Evolutionary conservation across 2,329 filamentous ascomycete genomes (phyloP), one percentile per base, ranked within the genome.

Genomic region (Colletotrichum spaethianum): DNA sequence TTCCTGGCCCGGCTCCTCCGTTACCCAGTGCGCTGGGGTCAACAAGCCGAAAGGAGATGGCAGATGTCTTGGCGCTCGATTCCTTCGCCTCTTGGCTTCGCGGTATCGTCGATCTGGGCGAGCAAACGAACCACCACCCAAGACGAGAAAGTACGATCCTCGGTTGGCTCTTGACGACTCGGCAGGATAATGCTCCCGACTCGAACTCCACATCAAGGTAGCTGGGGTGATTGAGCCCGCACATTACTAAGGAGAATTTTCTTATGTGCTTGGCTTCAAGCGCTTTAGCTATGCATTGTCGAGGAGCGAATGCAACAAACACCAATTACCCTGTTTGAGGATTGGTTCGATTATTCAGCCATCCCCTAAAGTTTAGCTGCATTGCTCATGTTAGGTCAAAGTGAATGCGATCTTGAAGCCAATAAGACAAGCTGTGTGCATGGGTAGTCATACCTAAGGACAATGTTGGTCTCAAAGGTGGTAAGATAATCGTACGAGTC

Each of bases 31-130:
- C 4, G 48, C 48, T 7, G 28, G 18, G 23, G 23, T 50, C 18
- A 42, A 3, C n/a, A 59, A n/a, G 23, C 36, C 16, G 20, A 36
- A 26, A 12, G 36, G 33, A 26, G 3, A 23, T 48, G 20, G 8
- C 3, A 20, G 7, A n/a, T 14, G 14, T 28, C 66, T 68, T 62
- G 57, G 64, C 64, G 16, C 5, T n/a, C 48, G 48, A 28, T 55
- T 68, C 66, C 59, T 68, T 68, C 59, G 40, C 23, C 40, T 50
- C 59, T 64, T 63, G 50, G 66, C 66, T 33, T 23, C 28, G 9
- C 36, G 14, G 12, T 6, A 50, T 26, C 23, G 2, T 23, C 12
- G 6, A 28, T 16, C 1, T n/a, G 3, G 16, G n/a, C 31, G 3
- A 12, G 11, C 8, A n/a, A 2, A 11, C 28, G 3, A 4, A n/a